Evolutionary conservation across 2,329 filamentous ascomycete species (phyloP), one percentile per base, ranked within the genome.

Genomic region (Colletotrichum tabaci): DNA sequence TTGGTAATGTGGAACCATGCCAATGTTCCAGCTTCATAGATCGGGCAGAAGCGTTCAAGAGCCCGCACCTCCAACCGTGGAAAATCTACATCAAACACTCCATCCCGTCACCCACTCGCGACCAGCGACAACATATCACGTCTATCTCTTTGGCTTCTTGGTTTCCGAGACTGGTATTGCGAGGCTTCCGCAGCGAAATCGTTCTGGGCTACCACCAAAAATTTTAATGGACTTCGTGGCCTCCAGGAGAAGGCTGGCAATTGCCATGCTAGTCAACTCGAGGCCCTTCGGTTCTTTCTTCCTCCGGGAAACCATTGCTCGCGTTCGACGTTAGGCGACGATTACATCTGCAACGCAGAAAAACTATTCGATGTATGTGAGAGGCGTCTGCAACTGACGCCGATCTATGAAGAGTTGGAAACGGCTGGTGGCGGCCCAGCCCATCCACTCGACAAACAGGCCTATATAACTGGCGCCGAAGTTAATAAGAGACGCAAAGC

Each of bases 1-100:
- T 38, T 52, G 46, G 40, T 38, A 21, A 21, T 52, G 57, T 63
- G 64, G 64, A 50, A 49, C 64, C 49, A 70, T 42, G 47, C 47
- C 40, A 49, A 61, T 61, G 50, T 62, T 55, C 56, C 44, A 56
- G 42, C 52, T 46, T 26, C 46, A 18, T 58, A 10, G 44, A 46
- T 38, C 30, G 66, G 53, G 50, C 58, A 40, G 57, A 50, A 55
- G 38, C 8, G 40, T 16, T 55, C 12, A 66, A 30, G 66, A 56
- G 44, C 66, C 44, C 50, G 55, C 62, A 50, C n/a, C 68, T 62
- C 52, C 52, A 57, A 26, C 57, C 46, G 44, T 61, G 57, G 46
- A 53, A 55, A 49, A 35, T 42, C 46, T 40, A 38, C 58, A 61
- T 47, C 18, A 52, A 42, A 53, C 44, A 61, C 26, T 26, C 49